Conservation (phyloP, 116 monocot genomes). For the Phalaenopsis hybrid region DNA sequence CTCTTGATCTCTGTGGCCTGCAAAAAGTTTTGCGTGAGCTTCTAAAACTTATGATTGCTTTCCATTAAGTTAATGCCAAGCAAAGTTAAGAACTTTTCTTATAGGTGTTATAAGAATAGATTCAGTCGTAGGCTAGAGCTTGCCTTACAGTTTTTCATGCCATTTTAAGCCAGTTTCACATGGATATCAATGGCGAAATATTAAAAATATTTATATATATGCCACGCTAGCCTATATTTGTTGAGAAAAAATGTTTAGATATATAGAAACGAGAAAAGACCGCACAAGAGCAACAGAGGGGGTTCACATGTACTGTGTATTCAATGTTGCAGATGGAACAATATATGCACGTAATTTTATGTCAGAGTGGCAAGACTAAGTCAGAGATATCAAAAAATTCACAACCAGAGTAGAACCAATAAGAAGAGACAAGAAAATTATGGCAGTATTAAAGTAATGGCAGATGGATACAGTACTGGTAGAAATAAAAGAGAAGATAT, state of each 20-base stretch:
- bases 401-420: neutral
- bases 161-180: neutral
- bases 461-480: neutral
- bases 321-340: neutral
- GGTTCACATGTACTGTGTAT: neutral
- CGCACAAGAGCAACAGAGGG: neutral
- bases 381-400: neutral
- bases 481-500: too few relatives aligned
- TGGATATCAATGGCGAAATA: neutral
- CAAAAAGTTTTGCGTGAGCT: constrained; percentile 8
- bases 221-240: neutral
- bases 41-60: neutral
- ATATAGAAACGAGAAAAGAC: neutral
- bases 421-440: neutral
- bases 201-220: too few relatives aligned
- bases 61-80: neutral
- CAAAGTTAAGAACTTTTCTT: neutral
- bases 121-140: neutral
- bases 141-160: neutral
- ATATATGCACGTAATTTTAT: constrained; percentile 11
- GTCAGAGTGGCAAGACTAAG: neutral
- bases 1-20: constrained; percentile 1
- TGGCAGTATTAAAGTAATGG: neutral
- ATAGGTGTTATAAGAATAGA: neutral
- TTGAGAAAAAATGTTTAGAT: neutral